Conservation (phyloP, 2,329 filamentous ascomycete genomes). For the Nigrograna mackinnonii region DNA sequence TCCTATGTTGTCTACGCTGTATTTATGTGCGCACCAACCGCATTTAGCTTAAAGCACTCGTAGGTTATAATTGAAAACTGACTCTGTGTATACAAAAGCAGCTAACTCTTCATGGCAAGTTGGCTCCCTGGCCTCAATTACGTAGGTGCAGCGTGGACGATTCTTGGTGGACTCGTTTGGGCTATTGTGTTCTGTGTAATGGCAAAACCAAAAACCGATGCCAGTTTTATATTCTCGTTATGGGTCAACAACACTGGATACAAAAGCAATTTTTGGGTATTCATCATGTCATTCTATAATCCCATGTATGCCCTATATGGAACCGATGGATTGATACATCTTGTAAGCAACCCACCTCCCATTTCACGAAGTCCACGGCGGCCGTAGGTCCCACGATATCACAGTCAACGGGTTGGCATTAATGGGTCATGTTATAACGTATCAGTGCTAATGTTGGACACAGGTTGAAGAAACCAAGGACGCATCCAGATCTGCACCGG, state of each 20-base stretch:
- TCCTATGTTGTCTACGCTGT: background rate
- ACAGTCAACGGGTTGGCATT: no score
- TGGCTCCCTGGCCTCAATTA: background rate
- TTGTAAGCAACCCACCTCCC: no score
- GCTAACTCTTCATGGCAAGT: no score
- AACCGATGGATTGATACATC: background rate
- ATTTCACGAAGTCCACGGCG: no score
- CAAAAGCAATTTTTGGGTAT: background rate
- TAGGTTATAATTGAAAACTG: no score
- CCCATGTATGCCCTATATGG: background rate
- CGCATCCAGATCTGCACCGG: background rate
- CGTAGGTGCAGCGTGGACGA: background rate
- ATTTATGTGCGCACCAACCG: no score
- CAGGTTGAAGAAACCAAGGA: background rate
- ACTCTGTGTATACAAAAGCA: no score
- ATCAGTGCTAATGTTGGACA: no score
- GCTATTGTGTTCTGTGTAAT: background rate
- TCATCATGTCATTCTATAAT: background rate
- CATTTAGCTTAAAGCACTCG: background rate
- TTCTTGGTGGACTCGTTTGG: background rate
- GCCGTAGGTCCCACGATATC: no score
- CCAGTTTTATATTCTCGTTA: background rate
- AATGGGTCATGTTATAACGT: no score
- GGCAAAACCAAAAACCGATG: background rate
- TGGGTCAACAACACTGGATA: background rate